phyloP scores from a whole-genome alignment of 1,284 basidiomycete species.

The Heliocybe sulcata region DNA sequence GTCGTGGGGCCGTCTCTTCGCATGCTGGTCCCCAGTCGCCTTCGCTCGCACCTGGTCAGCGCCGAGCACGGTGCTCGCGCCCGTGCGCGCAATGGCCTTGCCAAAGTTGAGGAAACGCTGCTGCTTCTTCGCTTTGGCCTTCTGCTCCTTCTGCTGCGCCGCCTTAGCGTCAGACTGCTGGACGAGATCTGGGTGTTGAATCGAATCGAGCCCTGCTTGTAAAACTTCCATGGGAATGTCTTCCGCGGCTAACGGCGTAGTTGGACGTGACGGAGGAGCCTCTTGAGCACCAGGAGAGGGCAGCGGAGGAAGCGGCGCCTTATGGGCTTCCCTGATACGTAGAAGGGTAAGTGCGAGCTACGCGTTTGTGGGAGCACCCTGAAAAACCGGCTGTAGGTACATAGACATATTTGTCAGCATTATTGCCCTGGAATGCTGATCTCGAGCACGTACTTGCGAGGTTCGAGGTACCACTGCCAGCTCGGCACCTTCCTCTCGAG shows the following conservation, averaged over 20 bases:
- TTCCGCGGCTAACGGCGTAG: neutral
- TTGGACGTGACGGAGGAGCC: neutral
- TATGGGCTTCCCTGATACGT: conserved; percentile 35
- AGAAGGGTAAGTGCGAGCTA: conserved; percentile 46
- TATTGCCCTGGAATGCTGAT: neutral
- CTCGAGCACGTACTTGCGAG: conserved; percentile 29
- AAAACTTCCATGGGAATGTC: neutral
- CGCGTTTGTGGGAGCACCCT: conserved; percentile 47
- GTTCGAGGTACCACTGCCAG: conserved; percentile 36
- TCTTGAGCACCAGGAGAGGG: conserved; percentile 14
- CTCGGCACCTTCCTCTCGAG: conserved; percentile 35
- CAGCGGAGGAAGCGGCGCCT: conserved; percentile 36
- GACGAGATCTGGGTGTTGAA: neutral
- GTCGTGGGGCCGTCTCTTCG: neutral
- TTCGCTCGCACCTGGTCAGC: neutral
- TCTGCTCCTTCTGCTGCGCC: neutral
- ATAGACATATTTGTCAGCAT: neutral
- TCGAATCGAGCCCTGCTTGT: neutral
- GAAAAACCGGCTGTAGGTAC: conserved; percentile 32
- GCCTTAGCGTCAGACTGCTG: neutral
- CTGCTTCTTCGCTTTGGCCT: too few relatives aligned
- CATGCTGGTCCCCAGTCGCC: neutral
- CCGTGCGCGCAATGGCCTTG: neutral
- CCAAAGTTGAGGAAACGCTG: neutral
- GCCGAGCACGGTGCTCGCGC: neutral